Conservation (phyloP, 73 alveolate species). For the Blepharisma japonicum region DNA sequence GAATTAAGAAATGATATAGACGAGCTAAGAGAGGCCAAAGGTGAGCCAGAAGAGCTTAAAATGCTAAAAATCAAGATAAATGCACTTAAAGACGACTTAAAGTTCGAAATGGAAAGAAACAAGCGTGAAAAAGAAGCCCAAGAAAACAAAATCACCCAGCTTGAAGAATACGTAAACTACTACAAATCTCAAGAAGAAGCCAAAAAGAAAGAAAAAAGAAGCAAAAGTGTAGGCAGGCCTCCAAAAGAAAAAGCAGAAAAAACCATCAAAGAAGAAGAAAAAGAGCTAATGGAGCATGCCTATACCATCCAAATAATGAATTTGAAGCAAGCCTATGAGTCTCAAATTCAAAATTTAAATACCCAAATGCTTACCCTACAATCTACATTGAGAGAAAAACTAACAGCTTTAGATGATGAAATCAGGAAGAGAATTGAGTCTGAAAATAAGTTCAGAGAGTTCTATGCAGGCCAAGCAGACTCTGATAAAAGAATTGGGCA, state of each 20-base stretch:
- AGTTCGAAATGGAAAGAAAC: background rate
- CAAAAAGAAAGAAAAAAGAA: too few species aligned
- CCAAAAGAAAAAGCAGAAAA: too few species aligned
- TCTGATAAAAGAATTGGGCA: constrained; percentile 31
- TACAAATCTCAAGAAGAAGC: too few species aligned
- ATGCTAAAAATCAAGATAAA: constrained; percentile 44
- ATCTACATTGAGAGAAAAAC: background rate
- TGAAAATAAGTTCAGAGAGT: background rate
- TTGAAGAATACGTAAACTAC: background rate
- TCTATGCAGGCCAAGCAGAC: background rate
- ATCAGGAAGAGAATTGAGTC: constrained; percentile 17
- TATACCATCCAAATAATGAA: background rate
- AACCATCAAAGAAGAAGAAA: background rate
- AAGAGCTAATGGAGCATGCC: background rate
- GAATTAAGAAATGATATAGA: background rate
- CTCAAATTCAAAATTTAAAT: background rate
- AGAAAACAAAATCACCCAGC: background rate
- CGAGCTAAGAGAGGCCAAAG: constrained; percentile 27
- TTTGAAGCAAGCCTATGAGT: background rate
- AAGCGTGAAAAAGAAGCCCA: background rate
- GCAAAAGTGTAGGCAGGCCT: too few species aligned
- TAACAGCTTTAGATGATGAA: constrained; percentile 16
- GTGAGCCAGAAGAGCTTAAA: constrained; percentile 45
- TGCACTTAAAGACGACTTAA: background rate
- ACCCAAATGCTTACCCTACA: background rate